Evolutionary conservation across 805 yeast genomes (phyloP).

Genomic region (Spathaspora passalidarum): DNA sequence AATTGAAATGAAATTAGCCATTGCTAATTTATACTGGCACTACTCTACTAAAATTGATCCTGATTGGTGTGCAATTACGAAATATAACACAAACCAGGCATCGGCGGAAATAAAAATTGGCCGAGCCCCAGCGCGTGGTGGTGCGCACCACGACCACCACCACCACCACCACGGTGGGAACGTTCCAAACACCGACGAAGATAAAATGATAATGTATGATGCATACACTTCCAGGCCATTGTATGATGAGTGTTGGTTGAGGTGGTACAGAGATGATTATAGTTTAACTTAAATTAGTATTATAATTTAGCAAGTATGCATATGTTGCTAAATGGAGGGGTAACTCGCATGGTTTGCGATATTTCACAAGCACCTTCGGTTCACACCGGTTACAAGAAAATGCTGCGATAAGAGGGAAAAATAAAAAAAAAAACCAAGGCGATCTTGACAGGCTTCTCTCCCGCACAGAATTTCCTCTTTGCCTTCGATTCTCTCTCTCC

Average conservation of each 20-base stretch:
- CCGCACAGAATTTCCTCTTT: background rate
- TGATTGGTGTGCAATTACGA: slow-evolving; percentile 41
- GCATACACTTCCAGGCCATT: slow-evolving; percentile 52
- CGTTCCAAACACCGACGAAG: slow-evolving; percentile 33
- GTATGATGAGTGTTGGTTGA: slow-evolving; percentile 52
- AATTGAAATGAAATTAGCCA: slow-evolving; percentile 59
- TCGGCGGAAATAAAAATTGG: slow-evolving; percentile 7
- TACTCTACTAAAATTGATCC: slow-evolving; percentile 36
- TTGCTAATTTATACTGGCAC: slow-evolving; percentile 53
- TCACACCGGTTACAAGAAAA: background rate
- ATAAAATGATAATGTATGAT: slow-evolving; percentile 56
- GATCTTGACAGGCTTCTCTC: too few relatives aligned
- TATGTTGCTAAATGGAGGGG: too few relatives aligned
- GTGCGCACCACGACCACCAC: background rate
- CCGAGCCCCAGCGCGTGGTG: too few relatives aligned
- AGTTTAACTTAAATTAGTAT: background rate
- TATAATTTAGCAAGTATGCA: background rate
- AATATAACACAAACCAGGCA: background rate
- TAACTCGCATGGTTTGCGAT: too few relatives aligned
- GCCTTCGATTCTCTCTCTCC: too few relatives aligned
- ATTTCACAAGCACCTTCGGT: too few relatives aligned
- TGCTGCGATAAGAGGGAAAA: background rate
- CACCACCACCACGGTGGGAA: background rate
- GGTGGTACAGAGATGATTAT: slow-evolving; percentile 21
- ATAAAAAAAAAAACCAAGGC: too few relatives aligned